phyloP scores from a whole-genome alignment of 2,329 filamentous ascomycete species.

The Scortechinia acanthostroma region DNA sequence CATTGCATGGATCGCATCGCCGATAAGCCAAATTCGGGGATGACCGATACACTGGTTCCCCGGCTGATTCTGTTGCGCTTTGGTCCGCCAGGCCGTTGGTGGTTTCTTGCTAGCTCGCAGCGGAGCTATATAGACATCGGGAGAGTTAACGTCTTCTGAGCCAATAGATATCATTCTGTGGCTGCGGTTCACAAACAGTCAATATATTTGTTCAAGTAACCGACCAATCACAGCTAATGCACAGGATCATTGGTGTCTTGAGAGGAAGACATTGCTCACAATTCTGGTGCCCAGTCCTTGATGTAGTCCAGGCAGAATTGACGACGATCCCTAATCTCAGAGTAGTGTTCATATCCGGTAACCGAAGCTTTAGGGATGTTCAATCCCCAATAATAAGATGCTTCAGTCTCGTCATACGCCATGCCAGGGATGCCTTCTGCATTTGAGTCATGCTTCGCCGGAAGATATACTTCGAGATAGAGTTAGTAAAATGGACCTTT shows the following conservation, averaged over 20 bases:
- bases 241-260: neutral
- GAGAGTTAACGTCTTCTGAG: neutral
- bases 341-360: neutral
- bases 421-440: neutral
- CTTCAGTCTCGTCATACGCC: neutral
- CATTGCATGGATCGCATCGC: neutral
- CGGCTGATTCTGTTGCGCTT: neutral
- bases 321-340: neutral
- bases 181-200: no score
- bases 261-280: neutral
- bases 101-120: neutral
- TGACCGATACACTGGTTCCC: neutral
- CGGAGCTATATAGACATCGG: neutral
- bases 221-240: neutral
- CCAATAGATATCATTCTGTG: no score
- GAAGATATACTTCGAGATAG: neutral
- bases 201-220: no score
- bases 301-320: neutral
- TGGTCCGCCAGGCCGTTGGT: neutral
- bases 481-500: no score
- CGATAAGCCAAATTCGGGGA: neutral
- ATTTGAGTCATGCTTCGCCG: neutral
- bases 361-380: no score
- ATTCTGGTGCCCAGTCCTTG: neutral
- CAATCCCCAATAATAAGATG: neutral